These are phyloP conservation scores for Alternaria postmessia DNA, from an alignment of 2,329 filamentous ascomycete genomes.

Conservation along the genomic window DNA sequence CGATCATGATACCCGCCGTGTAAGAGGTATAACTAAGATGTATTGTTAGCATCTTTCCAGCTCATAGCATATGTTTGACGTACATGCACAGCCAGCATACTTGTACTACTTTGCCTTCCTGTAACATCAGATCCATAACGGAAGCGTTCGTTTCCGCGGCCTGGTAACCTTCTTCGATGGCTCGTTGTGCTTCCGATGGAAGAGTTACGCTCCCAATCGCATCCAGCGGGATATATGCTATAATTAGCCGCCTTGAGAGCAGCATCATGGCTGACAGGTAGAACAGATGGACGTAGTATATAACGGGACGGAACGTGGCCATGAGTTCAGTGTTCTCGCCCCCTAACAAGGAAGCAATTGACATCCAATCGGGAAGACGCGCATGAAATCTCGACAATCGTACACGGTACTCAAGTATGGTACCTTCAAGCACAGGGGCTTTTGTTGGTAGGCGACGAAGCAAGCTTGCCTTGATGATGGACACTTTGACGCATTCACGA, in stretches of 20 bases:
- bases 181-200: slow-evolving; percentile 9
- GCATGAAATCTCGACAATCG: slow-evolving; percentile 21
- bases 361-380: slow-evolving; percentile 26
- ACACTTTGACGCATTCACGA: slow-evolving; percentile 25
- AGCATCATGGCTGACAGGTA: slow-evolving; percentile 33
- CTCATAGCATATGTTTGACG: background rate
- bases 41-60: background rate
- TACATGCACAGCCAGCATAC: slow-evolving; percentile 36
- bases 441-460: slow-evolving; percentile 11
- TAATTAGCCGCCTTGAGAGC: slow-evolving; percentile 24
- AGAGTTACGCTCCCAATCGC: slow-evolving; percentile 1
- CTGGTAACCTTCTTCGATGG: slow-evolving; percentile 26
- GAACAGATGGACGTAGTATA: slow-evolving; percentile 32
- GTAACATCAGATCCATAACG: slow-evolving; percentile 21
- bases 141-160: slow-evolving; percentile 26
- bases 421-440: slow-evolving; percentile 7
- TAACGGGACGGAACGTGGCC: slow-evolving; percentile 10
- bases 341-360: slow-evolving; percentile 5
- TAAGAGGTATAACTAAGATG: slow-evolving; percentile 24
- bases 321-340: background rate
- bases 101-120: slow-evolving; percentile 24
- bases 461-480: slow-evolving; percentile 30
- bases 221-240: slow-evolving; percentile 12
- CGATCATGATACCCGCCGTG: slow-evolving; percentile 24
- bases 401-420: slow-evolving; percentile 16